phyloP scores from a whole-genome alignment of 2,329 filamentous ascomycete genomes.

The Xylaria hypoxylon region DNA sequence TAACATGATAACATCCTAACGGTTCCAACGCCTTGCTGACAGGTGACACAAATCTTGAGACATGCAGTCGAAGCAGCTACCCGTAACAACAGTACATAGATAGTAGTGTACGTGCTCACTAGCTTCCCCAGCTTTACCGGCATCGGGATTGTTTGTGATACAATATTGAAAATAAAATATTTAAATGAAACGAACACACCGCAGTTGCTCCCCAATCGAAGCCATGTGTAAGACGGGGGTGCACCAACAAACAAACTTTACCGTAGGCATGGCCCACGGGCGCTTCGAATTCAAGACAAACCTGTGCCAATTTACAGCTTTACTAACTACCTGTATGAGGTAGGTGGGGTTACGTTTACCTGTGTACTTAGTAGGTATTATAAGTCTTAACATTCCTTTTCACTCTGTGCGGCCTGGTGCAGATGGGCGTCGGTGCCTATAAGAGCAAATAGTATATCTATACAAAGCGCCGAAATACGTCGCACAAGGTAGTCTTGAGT shows the following conservation, averaged over 20 bases:
- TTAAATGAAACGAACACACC: conserved; percentile 2
- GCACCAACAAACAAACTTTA: too few relatives aligned
- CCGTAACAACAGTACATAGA: neutral
- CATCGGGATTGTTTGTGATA: neutral
- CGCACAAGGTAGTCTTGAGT: neutral
- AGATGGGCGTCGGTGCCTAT: neutral
- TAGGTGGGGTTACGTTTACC: neutral
- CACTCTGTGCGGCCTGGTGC: neutral
- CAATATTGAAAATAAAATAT: conserved; percentile 2
- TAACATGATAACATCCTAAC: neutral
- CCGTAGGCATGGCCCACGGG: too few relatives aligned
- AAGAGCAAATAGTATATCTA: neutral
- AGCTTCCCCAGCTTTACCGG: conserved; percentile 1
- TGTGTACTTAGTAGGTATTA: neutral
- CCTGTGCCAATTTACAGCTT: too few relatives aligned
- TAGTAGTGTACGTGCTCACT: neutral
- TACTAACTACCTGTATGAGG: neutral
- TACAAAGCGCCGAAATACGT: neutral
- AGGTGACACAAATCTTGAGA: conserved; percentile 20
- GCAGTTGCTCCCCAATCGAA: too few relatives aligned
- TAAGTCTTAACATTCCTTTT: neutral
- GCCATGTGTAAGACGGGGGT: too few relatives aligned
- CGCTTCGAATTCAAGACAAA: too few relatives aligned
- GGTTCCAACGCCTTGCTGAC: neutral
- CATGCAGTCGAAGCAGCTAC: conserved; percentile 3